These are phyloP conservation scores for Kuraishia ogatae DNA, from an alignment of 805 yeast genomes.

Conservation along the genomic window DNA sequence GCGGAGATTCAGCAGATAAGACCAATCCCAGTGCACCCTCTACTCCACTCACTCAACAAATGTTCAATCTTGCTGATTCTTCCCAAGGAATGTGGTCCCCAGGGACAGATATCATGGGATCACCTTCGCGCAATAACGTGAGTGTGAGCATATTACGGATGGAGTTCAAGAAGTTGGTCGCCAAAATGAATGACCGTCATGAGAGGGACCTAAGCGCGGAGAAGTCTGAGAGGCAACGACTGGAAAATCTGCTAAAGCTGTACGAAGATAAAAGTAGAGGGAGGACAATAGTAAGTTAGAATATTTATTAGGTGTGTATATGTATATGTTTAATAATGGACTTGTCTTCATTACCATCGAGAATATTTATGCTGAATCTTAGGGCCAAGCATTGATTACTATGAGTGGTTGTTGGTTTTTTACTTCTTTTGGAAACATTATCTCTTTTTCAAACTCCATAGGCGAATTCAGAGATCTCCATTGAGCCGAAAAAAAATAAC, in stretches of 20 bases:
- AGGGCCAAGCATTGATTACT: too few relatives aligned
- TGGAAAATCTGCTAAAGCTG: conserved; percentile 28
- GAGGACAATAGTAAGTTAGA: not conserved
- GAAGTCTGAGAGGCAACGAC: conserved; percentile 37
- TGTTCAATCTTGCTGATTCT: not conserved
- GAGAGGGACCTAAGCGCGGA: conserved; percentile 52
- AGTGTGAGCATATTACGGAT: conserved; percentile 49
- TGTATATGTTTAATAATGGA: not conserved
- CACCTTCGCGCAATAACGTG: conserved; percentile 7
- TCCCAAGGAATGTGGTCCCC: not conserved
- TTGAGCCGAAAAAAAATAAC: not conserved
- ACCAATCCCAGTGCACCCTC: conserved; percentile 10
- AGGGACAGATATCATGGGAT: conserved; percentile 3
- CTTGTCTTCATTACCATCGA: too few relatives aligned
- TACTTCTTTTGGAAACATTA: too few relatives aligned
- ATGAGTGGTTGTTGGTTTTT: too few relatives aligned
- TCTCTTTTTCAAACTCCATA: not conserved
- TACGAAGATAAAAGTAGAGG: conserved; percentile 1
- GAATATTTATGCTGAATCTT: too few relatives aligned
- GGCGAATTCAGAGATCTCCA: not conserved
- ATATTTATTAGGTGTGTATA: too few relatives aligned
- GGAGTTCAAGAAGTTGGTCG: conserved; percentile 60
- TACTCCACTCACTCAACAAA: conserved; percentile 10
- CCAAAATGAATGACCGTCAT: conserved; percentile 52
- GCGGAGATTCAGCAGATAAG: conserved; percentile 9